Conservation (phyloP, 2,329 filamentous ascomycete species). For the Bretziella fagacearum region DNA sequence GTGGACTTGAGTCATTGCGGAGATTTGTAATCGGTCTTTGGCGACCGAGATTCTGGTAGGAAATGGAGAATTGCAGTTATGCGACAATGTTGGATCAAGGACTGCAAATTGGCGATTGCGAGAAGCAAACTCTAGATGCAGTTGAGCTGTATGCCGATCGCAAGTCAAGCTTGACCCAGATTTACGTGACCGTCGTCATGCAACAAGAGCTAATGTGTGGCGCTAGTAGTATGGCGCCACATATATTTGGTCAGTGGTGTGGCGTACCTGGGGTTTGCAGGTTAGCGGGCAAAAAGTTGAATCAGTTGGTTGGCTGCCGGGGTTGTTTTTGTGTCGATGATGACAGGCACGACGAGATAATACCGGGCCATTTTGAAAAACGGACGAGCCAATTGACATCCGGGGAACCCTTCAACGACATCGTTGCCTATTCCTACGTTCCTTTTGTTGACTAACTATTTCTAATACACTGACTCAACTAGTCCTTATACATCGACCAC, state of each 20-base stretch:
- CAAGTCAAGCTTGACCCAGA: too few relatives aligned
- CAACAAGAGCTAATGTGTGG: background rate
- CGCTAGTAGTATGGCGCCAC: background rate
- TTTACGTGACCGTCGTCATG: too few relatives aligned
- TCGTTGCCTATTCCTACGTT: background rate
- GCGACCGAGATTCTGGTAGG: too few relatives aligned
- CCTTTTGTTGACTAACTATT: too few relatives aligned
- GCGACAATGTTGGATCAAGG: too few relatives aligned
- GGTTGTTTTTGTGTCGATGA: background rate
- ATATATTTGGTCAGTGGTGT: background rate
- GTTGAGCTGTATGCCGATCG: too few relatives aligned
- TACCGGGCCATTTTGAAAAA: background rate
- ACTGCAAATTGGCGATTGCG: too few relatives aligned
- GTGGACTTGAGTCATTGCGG: conserved; percentile 25
- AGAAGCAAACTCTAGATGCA: too few relatives aligned
- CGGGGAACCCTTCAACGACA: background rate
- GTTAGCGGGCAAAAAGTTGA: background rate
- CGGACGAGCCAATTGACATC: background rate
- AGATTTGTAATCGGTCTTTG: too few relatives aligned
- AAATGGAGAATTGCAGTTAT: too few relatives aligned
- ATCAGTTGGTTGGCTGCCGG: background rate
- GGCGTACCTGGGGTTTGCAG: background rate
- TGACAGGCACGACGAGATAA: background rate
- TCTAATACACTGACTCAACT: too few relatives aligned
- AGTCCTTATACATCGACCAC: background rate